Conservation (phyloP, 176 grass and related monocot species). For the Ensete glaucum region DNA sequence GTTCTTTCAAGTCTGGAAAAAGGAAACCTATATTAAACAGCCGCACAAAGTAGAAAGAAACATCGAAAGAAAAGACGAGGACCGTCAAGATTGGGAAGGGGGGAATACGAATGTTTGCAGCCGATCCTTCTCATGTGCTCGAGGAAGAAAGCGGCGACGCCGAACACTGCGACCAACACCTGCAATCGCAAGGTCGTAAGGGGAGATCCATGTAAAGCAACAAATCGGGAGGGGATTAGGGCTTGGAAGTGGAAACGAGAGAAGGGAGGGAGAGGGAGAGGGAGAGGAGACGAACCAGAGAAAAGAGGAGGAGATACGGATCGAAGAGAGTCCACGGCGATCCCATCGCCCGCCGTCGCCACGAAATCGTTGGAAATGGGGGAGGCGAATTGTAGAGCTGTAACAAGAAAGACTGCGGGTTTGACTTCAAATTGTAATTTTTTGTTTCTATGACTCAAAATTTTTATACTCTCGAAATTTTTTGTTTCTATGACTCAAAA, state of each 20-base stretch:
- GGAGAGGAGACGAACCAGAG: conserved; percentile 32
- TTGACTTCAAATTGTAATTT: too few species aligned
- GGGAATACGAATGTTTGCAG: conserved; percentile 64
- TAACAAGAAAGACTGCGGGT: too few species aligned
- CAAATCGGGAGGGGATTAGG: conserved; percentile 4
- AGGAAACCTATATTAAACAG: conserved; percentile 18
- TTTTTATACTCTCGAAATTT: too few species aligned
- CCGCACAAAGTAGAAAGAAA: conserved; percentile 7
- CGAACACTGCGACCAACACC: conserved; percentile 38
- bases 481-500: too few species aligned
- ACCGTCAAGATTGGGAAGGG: background rate
- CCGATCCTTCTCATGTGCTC: conserved; percentile 83
- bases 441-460: too few species aligned
- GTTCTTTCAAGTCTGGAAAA: conserved; percentile 54
- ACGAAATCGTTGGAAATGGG: background rate
- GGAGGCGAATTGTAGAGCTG: background rate
- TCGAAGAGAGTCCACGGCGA: conserved; percentile 23
- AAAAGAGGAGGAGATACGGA: conserved; percentile 29
- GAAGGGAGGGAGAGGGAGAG: too few species aligned
- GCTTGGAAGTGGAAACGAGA: background rate
- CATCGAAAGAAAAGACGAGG: background rate
- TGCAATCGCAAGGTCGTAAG: conserved; percentile 15
- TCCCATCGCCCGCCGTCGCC: conserved; percentile 3
- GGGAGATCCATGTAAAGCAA: background rate
- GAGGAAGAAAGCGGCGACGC: conserved; percentile 55